Evolutionary conservation across 2,329 filamentous ascomycete genomes (phyloP), one percentile per base, ranked within the genome.

Genomic region (Neonectria coccinea): DNA sequence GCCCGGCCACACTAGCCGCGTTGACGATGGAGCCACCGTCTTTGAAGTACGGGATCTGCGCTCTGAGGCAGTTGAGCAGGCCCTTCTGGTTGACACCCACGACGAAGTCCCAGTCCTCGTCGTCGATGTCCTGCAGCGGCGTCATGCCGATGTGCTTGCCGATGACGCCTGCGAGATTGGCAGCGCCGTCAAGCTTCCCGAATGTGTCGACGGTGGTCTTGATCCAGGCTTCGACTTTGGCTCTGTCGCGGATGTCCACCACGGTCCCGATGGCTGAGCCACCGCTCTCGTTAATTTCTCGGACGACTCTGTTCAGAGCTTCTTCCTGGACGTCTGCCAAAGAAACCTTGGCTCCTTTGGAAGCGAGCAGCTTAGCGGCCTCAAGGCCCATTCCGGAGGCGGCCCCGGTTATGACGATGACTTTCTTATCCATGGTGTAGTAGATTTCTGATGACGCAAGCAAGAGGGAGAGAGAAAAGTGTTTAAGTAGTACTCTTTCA

Each of bases 21-120:
- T 65, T 64, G 36, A 64, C 58, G n/a, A 65, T 59, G 10, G 54
- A 42, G 16, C 62, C 65, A 16, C 50, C 41, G n/a, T 57, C 42
- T 11, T 56, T 33, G 39, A 56, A 52, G 29, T 61, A 27, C 8
- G 52, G 53, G 18, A 65, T 47, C 39, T 65, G 31, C 1, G 59
- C 54, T 12, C 54, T 31, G 14, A 62, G 53, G 16, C 59, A 57
- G 20, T 62, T 62, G 22, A 55, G 53, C 16, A 55, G 27, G 11
- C 53, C 53, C 16, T 55, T 55, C 36, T 55, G 53, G 39, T 60
- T 60, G 7, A 54, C 44, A 1, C 50, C 57, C 5, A 54, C 51
- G n/a, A 54, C 57, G 9, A 60, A 52, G 27, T 60, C 57, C 57
- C 57, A 60, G 50, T 60, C 57, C 1, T 54, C 57, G 11, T 60